These are phyloP conservation scores for Colletotrichum sidae DNA, from an alignment of 2,329 filamentous ascomycete genomes.

Conservation along the genomic window DNA sequence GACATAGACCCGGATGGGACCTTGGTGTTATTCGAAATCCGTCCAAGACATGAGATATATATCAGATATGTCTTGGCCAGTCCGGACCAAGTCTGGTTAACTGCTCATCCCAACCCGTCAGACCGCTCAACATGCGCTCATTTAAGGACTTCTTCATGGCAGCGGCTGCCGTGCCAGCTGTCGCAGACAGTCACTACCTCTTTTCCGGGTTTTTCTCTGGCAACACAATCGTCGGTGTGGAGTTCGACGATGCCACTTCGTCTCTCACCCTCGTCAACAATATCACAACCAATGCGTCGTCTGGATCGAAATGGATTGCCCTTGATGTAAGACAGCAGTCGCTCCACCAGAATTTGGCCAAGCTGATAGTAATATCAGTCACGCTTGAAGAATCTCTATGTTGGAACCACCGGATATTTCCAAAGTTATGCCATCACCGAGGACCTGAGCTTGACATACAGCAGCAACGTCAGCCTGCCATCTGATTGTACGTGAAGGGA, in stretches of 20 bases:
- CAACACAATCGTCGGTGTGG: conserved; percentile 31
- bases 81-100: not conserved
- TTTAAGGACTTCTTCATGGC: conserved; percentile 11
- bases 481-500: conserved; percentile 27
- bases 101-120: conserved; percentile 5
- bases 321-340: conserved; percentile 32
- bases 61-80: not conserved
- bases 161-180: conserved; percentile 1
- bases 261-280: conserved; percentile 41
- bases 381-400: conserved; percentile 26
- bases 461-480: conserved; percentile 24
- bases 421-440: conserved; percentile 29
- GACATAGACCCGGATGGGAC: not conserved
- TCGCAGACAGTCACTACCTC: conserved; percentile 28
- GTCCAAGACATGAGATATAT: not conserved
- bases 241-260: conserved; percentile 41
- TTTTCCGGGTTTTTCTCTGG: conserved; percentile 28
- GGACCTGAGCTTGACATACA: conserved; percentile 23
- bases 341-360: not conserved
- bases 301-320: conserved; percentile 40
- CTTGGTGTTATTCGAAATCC: not conserved
- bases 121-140: conserved; percentile 17
- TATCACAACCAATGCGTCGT: conserved; percentile 37
- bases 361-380: not conserved
- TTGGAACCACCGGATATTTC: conserved; percentile 26